phyloP scores from a whole-genome alignment of 23 red algal genomes.

The Gracilaria gracilis region DNA sequence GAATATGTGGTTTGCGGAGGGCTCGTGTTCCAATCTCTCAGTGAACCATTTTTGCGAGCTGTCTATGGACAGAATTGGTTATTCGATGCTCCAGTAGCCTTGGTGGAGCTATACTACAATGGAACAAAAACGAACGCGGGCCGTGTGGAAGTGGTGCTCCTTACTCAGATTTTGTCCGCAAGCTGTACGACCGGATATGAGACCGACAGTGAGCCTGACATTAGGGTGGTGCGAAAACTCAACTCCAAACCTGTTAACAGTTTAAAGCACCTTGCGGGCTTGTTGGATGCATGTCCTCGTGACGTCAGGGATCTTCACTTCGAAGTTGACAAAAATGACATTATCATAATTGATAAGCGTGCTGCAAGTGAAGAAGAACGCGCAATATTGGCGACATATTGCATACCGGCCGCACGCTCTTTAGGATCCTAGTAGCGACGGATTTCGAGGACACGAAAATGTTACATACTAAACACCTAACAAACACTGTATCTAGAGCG shows the following conservation, averaged over 20 bases:
- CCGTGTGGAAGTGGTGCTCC: constrained; percentile 83
- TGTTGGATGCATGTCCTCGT: constrained; percentile 61
- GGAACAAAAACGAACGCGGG: constrained; percentile 51
- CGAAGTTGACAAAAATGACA: constrained; percentile 84
- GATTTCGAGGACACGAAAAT: background rate
- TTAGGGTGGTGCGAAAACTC: constrained; percentile 58
- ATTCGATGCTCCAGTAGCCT: constrained; percentile 79
- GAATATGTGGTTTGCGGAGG: constrained; percentile 91
- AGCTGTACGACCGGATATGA: constrained; percentile 87
- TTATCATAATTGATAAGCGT: constrained; percentile 74
- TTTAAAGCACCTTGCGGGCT: constrained; percentile 69
- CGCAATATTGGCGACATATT: constrained; percentile 84
- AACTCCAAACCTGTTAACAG: constrained; percentile 78
- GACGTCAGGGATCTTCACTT: constrained; percentile 67
- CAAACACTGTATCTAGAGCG: background rate
- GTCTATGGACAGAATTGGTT: constrained; percentile 84
- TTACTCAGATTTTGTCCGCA: constrained; percentile 85
- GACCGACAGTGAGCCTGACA: constrained; percentile 44
- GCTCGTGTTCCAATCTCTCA: constrained; percentile 91
- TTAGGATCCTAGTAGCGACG: background rate
- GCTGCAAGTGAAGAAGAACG: constrained; percentile 50
- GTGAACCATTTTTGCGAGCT: constrained; percentile 89
- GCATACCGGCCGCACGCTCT: constrained; percentile 80
- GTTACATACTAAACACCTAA: background rate
- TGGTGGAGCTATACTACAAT: constrained; percentile 81